Evolutionary conservation across 1,139 yeast genomes (phyloP).

Genomic region (Candida sp.): DNA sequence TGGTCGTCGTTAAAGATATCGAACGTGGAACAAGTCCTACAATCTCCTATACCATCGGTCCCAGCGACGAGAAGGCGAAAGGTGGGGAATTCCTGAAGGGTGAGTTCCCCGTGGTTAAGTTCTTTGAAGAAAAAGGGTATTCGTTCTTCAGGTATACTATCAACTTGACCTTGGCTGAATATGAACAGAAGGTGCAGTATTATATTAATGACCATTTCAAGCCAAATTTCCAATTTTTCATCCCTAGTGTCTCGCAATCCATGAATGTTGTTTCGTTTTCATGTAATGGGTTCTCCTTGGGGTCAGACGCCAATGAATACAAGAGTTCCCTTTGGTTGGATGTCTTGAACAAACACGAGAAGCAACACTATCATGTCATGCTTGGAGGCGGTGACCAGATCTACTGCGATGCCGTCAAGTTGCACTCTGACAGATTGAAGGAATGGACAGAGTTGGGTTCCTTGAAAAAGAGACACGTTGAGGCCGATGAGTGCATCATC

Average conservation of each 20-base stretch:
- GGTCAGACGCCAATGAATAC: constrained; percentile 67
- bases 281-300: constrained; percentile 91
- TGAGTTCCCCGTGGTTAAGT: constrained; percentile 45
- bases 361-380: constrained; percentile 86
- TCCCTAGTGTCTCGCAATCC: constrained; percentile 62
- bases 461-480: constrained; percentile 37
- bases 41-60: constrained; percentile 45
- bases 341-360: constrained; percentile 66
- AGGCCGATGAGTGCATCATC: constrained; percentile 49
- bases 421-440: constrained; percentile 55
- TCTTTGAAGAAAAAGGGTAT: constrained; percentile 45
- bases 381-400: constrained; percentile 98
- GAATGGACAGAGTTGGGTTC: constrained; percentile 68
- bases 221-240: constrained; percentile 50
- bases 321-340: constrained; percentile 87
- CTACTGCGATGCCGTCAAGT: constrained; percentile 82
- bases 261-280: constrained; percentile 86
- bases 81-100: constrained; percentile 31
- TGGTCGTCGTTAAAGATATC: constrained; percentile 58
- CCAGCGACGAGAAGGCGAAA: constrained; percentile 21
- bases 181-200: constrained; percentile 68
- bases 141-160: constrained; percentile 69
- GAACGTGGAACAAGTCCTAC: constrained; percentile 35
- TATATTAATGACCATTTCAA: constrained; percentile 49
- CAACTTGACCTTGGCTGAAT: constrained; percentile 43